Evolutionary conservation across 2,329 filamentous ascomycete species (phyloP).

Genomic region (Claviceps pazoutovae): DNA sequence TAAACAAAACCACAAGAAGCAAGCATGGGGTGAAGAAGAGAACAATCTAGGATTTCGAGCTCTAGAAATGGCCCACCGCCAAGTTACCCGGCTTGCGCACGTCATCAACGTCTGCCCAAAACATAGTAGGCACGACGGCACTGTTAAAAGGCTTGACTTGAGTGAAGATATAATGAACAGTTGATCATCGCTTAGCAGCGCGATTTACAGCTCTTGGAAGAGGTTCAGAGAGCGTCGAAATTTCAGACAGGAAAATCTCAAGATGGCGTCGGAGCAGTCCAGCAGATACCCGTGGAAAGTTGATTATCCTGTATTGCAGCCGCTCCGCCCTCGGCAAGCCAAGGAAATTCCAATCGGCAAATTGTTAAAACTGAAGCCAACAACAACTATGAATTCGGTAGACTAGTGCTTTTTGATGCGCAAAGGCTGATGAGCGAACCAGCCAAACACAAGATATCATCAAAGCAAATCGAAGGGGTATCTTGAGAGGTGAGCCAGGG

Average conservation of each 20-base stretch:
- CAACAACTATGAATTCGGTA: background rate
- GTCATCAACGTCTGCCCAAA: background rate
- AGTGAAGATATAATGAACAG: background rate
- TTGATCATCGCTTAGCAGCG: background rate
- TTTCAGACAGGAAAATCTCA: background rate
- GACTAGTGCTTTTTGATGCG: background rate
- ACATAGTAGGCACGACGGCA: background rate
- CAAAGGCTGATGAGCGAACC: conserved; percentile 3
- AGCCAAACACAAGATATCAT: conserved; percentile 1
- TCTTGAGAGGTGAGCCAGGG: conserved; percentile 6
- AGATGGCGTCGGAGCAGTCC: conserved; percentile 3
- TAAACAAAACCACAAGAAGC: background rate
- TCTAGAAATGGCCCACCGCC: background rate
- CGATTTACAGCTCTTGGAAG: background rate
- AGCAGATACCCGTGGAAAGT: background rate
- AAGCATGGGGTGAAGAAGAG: conserved; percentile 1
- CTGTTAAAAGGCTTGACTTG: background rate
- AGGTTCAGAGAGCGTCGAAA: background rate
- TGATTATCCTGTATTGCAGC: background rate
- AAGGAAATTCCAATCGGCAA: background rate
- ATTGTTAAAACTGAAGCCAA: background rate
- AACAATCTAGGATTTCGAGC: conserved; percentile 1
- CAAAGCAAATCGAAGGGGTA: conserved; percentile 3
- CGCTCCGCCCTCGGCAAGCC: background rate
- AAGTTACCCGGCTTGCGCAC: background rate